A percentile compares a stretch with the other conserved stretches of the same genome.
These are phyloP conservation scores for Sclerotinia spermophila DNA, from an alignment of 2,329 filamentous ascomycete genomes.

Conservation along the genomic window DNA sequence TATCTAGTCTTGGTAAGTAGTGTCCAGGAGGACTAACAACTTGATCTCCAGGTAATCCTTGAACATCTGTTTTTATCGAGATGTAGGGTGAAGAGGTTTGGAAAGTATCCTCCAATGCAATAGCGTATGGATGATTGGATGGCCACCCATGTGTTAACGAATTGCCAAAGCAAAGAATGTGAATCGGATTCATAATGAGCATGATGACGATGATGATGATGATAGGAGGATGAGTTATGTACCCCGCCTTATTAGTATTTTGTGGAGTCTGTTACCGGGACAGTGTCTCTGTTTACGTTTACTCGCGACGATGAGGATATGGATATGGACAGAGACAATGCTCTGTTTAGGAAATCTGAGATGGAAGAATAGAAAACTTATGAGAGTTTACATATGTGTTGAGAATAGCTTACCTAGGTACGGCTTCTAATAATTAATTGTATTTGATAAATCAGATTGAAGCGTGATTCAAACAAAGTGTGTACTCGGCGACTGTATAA, in stretches of 20 bases:
- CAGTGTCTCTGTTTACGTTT: conserved; percentile 1
- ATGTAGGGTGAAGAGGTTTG: conserved; percentile 44
- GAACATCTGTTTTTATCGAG: conserved; percentile 43
- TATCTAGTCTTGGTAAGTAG: conserved; percentile 33
- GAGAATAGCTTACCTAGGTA: too few species aligned
- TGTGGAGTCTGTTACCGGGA: not conserved
- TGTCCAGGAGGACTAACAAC: conserved; percentile 39
- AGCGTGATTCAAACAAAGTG: not conserved
- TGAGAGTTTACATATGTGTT: not conserved
- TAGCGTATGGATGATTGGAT: conserved; percentile 51
- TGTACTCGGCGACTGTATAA: too few species aligned
- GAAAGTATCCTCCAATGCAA: conserved; percentile 46
- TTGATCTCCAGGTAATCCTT: conserved; percentile 51
- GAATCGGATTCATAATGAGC: conserved; percentile 26
- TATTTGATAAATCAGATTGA: not conserved
- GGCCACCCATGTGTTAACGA: conserved; percentile 54
- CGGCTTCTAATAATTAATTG: not conserved
- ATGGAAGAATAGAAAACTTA: not conserved
- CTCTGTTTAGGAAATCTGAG: not conserved
- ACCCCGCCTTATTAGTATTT: not conserved
- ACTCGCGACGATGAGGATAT: not conserved
- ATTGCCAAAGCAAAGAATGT: conserved; percentile 35
- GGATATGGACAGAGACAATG: not conserved
- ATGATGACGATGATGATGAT: conserved; percentile 27
- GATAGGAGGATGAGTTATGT: not conserved